A percentile compares a stretch with the other conserved stretches of the same genome.
Conservation (phyloP, 2,329 filamentous ascomycete genomes). For the Amauroascus verrucosus region DNA sequence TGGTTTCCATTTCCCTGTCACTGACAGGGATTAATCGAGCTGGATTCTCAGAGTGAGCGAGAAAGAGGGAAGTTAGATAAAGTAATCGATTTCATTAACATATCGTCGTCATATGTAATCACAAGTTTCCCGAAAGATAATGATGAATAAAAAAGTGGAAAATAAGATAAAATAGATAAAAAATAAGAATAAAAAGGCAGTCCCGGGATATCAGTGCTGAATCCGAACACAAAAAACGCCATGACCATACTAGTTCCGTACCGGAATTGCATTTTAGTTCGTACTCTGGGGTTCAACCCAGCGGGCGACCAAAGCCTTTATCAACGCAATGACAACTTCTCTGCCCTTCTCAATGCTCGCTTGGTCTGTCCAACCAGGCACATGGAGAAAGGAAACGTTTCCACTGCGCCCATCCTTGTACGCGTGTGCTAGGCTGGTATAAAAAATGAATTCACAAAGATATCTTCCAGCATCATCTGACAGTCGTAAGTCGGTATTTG, state of each 20-base stretch:
- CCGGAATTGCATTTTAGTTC: neutral
- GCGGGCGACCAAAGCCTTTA: conserved; percentile 34
- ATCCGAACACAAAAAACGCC: neutral
- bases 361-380: conserved; percentile 51
- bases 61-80: neutral
- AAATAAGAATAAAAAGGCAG: too few species aligned
- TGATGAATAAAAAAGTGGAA: neutral
- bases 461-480: conserved; percentile 63
- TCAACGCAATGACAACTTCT: conserved; percentile 34
- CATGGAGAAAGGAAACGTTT: conserved; percentile 61
- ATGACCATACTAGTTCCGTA: neutral
- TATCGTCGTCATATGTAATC: neutral
- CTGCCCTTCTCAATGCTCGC: conserved; percentile 33
- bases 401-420: conserved; percentile 24
- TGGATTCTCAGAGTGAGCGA: neutral
- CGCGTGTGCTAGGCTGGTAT: conserved; percentile 49
- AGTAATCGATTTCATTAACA: neutral
- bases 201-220: neutral
- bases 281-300: conserved; percentile 29
- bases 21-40: too few species aligned
- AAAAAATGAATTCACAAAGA: conserved; percentile 71
- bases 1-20: too few species aligned
- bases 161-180: neutral
- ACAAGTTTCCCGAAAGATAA: neutral
- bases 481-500: conserved; percentile 40